Evolutionary conservation across 495 filamentous ascomycete genomes (phyloP), one percentile per base, ranked within the genome.

Genomic region (Aspergillus bridgeri): DNA sequence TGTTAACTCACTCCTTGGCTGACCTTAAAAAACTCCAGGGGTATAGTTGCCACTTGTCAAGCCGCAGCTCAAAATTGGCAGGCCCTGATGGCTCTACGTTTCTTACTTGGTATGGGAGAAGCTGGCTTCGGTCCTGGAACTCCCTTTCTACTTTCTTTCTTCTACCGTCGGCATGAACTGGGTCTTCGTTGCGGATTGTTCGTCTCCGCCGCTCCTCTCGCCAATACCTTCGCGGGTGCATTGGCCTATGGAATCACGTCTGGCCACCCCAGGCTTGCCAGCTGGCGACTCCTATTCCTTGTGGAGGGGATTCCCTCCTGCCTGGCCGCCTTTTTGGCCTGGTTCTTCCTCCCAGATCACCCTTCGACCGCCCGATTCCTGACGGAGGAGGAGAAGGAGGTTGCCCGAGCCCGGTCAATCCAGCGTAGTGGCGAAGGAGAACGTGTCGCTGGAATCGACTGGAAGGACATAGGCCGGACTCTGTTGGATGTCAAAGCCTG

Each of bases 171-270:
- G 6, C 80, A 86, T 47, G 90, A 93, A 65, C 69, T 95, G 1
- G 91, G 90, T 18, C 70, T 95, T 22, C 82, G 91, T 3, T 84
- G 82, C 56, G 91, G 90, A 43, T 67, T 95, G 23, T 92, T 91
- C 68, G 68, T 95, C 5, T 85, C 86, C 2, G 87, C 89, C 2
- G 90, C 89, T 0, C 91, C 91, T 0, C 73, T 95, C 19, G 91
- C 91, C 2, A 93, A 86, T 29, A 88, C 86, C 13, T 95, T 95
- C 65, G 89, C 90, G 0, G 89, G 90, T 24, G 88, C 88, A 5
- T 75, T 96, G 5, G 91, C 91, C 0, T 95, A 89, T 54, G 89
- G 85, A 6, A 94, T 96, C 55, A 92, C 89, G 0, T 87, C 82
- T 0, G 86, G 87, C 3, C 78, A 85, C 65, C 75, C 85, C 1